Evolutionary conservation across 2,329 filamentous ascomycete species (phyloP).

Genomic region (Curvularia sp.): DNA sequence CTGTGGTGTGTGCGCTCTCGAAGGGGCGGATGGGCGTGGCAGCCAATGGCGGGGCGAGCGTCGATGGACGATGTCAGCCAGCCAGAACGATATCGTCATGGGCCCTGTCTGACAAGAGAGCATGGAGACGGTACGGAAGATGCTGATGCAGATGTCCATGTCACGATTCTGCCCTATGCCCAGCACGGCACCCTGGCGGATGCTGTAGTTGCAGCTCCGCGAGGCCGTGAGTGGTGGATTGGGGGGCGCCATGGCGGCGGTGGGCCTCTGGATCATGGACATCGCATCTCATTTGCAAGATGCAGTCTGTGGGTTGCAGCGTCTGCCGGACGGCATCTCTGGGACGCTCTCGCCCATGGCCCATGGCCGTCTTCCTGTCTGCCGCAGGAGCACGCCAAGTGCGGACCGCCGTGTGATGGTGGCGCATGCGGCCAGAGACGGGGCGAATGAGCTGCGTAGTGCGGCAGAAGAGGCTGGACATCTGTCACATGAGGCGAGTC

Average conservation of each 20-base stretch:
- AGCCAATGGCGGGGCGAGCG: neutral
- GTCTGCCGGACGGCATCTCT: slow-evolving; percentile 25
- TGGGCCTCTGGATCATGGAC: slow-evolving; percentile 13
- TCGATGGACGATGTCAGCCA: neutral
- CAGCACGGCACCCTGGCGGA: slow-evolving; percentile 19
- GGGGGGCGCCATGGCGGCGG: slow-evolving; percentile 31
- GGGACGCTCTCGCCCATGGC: slow-evolving; percentile 16
- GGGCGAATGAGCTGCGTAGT: neutral
- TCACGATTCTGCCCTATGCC: slow-evolving; percentile 23
- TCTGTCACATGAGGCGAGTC: no score
- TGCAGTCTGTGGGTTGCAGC: slow-evolving; percentile 24
- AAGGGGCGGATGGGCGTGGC: neutral
- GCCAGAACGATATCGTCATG: slow-evolving; percentile 20
- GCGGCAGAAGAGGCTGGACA: slow-evolving; percentile 15
- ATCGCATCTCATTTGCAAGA: slow-evolving; percentile 14
- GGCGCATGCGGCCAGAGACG: slow-evolving; percentile 14
- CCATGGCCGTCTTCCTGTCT: slow-evolving; percentile 2
- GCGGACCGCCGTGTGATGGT: slow-evolving; percentile 18
- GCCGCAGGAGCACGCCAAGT: slow-evolving; percentile 13
- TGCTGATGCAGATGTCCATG: slow-evolving; percentile 23
- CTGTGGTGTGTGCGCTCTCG: neutral
- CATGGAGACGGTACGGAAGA: neutral
- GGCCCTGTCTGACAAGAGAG: slow-evolving; percentile 11
- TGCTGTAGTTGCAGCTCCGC: slow-evolving; percentile 20
- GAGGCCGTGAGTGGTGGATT: slow-evolving; percentile 28